phyloP scores from a whole-genome alignment of 352 stramenopile species.

The Phytophthora sojae region DNA sequence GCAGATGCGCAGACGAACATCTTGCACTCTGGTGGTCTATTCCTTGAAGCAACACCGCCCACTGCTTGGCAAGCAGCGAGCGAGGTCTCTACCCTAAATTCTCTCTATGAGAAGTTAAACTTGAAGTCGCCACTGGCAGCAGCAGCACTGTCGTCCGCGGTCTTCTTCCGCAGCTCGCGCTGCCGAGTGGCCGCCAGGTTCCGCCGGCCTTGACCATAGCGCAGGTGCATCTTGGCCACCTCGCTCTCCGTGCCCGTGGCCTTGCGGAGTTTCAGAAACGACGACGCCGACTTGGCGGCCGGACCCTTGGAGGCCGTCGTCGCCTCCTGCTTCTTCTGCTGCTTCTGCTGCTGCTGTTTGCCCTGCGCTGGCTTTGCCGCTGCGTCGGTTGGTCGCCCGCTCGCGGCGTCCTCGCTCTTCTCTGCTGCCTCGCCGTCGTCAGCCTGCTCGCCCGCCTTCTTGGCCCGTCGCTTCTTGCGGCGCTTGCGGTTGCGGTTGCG shows the following conservation, averaged over 20 bases:
- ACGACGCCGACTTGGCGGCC: constrained; percentile 21
- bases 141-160: neutral
- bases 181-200: constrained; percentile 63
- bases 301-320: neutral
- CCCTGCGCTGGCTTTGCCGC: constrained; percentile 8
- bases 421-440: neutral
- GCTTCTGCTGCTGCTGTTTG: constrained; percentile 29
- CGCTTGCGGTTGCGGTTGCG: constrained; percentile 43
- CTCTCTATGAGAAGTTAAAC: constrained; percentile 43
- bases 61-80: neutral
- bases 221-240: constrained; percentile 76
- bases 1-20: neutral
- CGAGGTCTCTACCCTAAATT: neutral
- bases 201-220: constrained; percentile 65
- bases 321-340: constrained; percentile 28
- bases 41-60: constrained; percentile 4
- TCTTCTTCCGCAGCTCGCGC: constrained; percentile 49
- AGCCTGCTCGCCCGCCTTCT: constrained; percentile 16
- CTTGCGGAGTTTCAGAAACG: constrained; percentile 69
- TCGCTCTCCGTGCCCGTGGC: constrained; percentile 71
- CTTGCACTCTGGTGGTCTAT: constrained; percentile 9
- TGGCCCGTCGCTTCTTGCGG: constrained; percentile 34
- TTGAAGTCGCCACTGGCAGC: constrained; percentile 29
- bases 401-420: constrained; percentile 19
- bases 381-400: constrained; percentile 11